phyloP scores from a whole-genome alignment of 306 rosid species.

The Cucumis cinereus region DNA sequence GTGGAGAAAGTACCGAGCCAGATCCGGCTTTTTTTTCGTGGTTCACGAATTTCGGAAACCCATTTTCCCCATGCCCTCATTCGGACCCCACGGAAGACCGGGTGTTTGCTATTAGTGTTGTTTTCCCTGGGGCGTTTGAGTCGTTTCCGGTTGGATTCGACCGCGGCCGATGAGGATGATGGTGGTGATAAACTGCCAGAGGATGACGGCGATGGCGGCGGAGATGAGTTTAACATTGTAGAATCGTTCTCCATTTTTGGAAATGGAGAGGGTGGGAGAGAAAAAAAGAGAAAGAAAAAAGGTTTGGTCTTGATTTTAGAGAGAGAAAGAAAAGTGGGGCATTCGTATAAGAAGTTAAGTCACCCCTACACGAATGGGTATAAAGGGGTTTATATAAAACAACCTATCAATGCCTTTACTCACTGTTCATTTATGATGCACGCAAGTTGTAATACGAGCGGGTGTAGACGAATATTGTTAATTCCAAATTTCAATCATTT shows the following conservation, averaged over 20 bases:
- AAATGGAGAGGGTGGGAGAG: too few species aligned
- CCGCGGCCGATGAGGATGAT: neutral
- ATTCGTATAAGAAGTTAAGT: neutral
- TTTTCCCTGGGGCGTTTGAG: conserved; percentile 28
- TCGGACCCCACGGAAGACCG: conserved; percentile 82
- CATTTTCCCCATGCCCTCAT: conserved; percentile 96
- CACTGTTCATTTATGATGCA: neutral
- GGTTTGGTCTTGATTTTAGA: too few species aligned
- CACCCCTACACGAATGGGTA: conserved; percentile 14
- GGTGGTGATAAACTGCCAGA: neutral
- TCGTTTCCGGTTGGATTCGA: conserved; percentile 23
- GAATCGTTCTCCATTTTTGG: neutral
- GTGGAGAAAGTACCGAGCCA: conserved; percentile 94
- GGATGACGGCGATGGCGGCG: neutral
- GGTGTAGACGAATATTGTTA: neutral
- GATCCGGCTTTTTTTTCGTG: conserved; percentile 84
- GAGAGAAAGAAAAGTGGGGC: neutral
- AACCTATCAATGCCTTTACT: neutral
- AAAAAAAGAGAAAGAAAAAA: too few species aligned
- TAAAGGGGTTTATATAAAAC: neutral
- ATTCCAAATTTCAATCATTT: neutral
- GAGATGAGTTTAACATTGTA: neutral
- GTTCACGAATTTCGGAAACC: conserved; percentile 98
- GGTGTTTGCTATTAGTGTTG: conserved; percentile 27
- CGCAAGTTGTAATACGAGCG: neutral